phyloP scores from a whole-genome alignment of 768 basidiomycete species.

The Podaxis sp. region DNA sequence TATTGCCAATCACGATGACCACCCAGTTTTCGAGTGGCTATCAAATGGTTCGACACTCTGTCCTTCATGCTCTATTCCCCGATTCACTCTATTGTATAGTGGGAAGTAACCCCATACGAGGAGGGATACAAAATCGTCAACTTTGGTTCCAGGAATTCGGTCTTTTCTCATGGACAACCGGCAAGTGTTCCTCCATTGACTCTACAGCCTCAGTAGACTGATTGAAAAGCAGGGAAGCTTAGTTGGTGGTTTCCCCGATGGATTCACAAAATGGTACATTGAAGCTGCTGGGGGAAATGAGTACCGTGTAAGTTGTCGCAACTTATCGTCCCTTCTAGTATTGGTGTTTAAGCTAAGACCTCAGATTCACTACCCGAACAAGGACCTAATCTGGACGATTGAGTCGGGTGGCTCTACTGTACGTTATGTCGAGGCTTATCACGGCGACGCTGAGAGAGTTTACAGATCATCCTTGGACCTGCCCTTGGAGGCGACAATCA shows the following conservation, averaged over 20 bases:
- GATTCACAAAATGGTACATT: conserved; percentile 13
- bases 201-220: neutral
- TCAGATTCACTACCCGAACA: conserved; percentile 12
- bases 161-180: neutral
- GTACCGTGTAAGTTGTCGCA: neutral
- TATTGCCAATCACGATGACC: neutral
- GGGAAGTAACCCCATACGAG: conserved; percentile 1
- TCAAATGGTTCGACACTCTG: neutral
- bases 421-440: neutral
- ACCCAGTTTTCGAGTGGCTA: neutral
- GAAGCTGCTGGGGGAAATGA: conserved; percentile 2
- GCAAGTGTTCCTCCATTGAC: neutral
- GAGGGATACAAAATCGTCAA: conserved; percentile 14
- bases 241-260: conserved; percentile 7
- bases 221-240: neutral
- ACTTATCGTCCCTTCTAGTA: neutral
- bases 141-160: neutral
- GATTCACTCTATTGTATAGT: neutral
- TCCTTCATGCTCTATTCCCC: neutral
- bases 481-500: neutral
- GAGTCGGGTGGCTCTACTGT: neutral
- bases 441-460: neutral
- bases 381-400: conserved; percentile 7
- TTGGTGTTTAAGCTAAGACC: neutral
- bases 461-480: neutral